Percentiles rank a stretch among this genome's conserved stretches.
Evolutionary conservation across 805 yeast genomes (phyloP).

Genomic region (Barnettozyma sucrosica): DNA sequence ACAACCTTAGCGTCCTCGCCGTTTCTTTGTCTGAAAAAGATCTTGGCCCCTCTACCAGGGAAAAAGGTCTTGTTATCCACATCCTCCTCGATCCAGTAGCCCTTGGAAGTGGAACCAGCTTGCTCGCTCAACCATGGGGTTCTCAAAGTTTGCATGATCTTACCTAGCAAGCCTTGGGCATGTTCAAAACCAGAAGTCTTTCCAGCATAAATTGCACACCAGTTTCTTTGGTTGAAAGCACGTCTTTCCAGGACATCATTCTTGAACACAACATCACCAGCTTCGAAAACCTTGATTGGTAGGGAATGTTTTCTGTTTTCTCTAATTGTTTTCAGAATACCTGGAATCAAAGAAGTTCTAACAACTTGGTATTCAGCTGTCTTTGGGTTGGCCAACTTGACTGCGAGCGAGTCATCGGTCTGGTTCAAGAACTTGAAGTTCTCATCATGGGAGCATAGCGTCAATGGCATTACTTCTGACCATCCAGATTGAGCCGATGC

Average conservation of each 20-base stretch:
- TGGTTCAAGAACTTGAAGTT: constrained; percentile 82
- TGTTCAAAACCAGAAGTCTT: constrained; percentile 92
- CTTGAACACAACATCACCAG: constrained; percentile 91
- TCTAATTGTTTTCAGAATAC: constrained; percentile 87
- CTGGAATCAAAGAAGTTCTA: constrained; percentile 90
- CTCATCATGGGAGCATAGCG: constrained; percentile 94
- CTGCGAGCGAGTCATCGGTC: constrained; percentile 74
- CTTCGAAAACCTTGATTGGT: constrained; percentile 92
- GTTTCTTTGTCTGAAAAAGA: constrained; percentile 62
- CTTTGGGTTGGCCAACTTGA: constrained; percentile 91
- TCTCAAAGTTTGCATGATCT: constrained; percentile 94
- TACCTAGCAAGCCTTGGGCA: constrained; percentile 91
- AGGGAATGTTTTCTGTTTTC: constrained; percentile 94
- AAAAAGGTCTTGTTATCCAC: constrained; percentile 66
- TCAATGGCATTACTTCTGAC: constrained; percentile 92
- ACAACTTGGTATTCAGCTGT: constrained; percentile 96
- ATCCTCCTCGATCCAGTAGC: constrained; percentile 82
- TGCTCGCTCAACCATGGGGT: constrained; percentile 66
- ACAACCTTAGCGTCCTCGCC: constrained; percentile 52
- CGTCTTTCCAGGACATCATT: constrained; percentile 76
- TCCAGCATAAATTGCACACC: constrained; percentile 93
- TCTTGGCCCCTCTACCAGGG: constrained; percentile 96
- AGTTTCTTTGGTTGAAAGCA: constrained; percentile 87
- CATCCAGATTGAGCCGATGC: constrained; percentile 95
- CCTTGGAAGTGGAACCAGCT: constrained; percentile 50